Percentiles rank a stretch among this genome's conserved stretches.
phyloP scores from a whole-genome alignment of 495 filamentous ascomycete species.

The Xylaria intraflava region DNA sequence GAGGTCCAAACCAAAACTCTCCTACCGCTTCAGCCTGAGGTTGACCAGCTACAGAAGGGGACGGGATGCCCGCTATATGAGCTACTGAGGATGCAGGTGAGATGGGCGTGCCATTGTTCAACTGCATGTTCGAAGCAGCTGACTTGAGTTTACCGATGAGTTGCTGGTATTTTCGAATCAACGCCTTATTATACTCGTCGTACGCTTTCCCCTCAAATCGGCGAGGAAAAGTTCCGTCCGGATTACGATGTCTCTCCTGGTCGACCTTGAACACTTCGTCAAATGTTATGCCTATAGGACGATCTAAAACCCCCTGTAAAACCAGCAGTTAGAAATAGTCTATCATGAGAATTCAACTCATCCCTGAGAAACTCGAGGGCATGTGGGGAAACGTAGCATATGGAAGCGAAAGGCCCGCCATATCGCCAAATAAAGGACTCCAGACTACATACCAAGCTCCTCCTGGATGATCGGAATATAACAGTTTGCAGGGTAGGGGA shows the following conservation, averaged over 20 bases:
- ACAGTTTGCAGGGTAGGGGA: conserved; percentile 54
- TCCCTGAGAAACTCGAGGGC: not conserved
- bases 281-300: conserved; percentile 18
- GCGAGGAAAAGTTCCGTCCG: conserved; percentile 5
- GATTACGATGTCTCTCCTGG: conserved; percentile 18
- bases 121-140: not conserved
- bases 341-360: not conserved
- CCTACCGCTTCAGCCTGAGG: not conserved
- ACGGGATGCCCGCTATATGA: not conserved
- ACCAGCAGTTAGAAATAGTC: not conserved
- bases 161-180: conserved; percentile 4
- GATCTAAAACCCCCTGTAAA: conserved; percentile 28
- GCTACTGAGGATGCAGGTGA: not conserved
- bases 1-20: not conserved
- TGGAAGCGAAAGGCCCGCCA: not conserved
- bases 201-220: conserved; percentile 6
- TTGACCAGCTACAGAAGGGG: not conserved
- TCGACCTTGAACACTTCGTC: conserved; percentile 35
- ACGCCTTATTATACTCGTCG: conserved; percentile 9
- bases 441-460: conserved; percentile 6
- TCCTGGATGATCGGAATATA: conserved; percentile 51
- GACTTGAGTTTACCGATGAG: conserved; percentile 1
- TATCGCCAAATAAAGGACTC: not conserved
- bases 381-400: not conserved
- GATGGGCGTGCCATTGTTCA: not conserved